Base-by-base conservation (phyloP, 2,329 filamentous ascomycete genomes). In the Reticulascus tulasneorum region DNA sequence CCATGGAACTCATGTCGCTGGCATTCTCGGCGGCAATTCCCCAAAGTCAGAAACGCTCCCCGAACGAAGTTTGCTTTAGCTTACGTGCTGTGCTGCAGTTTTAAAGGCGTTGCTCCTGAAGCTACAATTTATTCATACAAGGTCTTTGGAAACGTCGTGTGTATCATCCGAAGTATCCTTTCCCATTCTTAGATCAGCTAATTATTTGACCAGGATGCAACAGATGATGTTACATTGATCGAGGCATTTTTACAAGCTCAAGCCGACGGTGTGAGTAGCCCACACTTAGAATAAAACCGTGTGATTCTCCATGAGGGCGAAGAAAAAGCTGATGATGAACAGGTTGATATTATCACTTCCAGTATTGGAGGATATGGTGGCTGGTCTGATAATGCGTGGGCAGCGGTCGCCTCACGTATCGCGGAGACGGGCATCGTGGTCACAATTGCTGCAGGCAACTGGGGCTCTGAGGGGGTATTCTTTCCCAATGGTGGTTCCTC, bases 381-480 rank as follows among this genome's bases (percentile, higher is more conserved):
- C 20, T 59, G 48, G 46, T 41, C 54, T 0, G 48, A 53, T 16
- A 47, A 62, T 24, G 50, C 60, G 18, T 60, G 56, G 54, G 58
- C 62, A 22, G 53, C 56, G 12, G 58, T 64, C 8, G 55, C 60
- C 9, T 55, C 58, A 12, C 56, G 62, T 22, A 58, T 66, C 35
- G 62, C 59, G 15, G 57, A 64, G 13, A 52, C 56, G 10, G 63
- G 63, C 15, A 54, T 64, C 13, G 55, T 62, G 10, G 56, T 63
- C 26, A 60, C 59, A 4, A 56, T 66, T 23, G 54, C 62, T 2
- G 60, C 57, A 8, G 65, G 65, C 25, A 69, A 69, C 31, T 53
- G 66, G 22, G 72, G 73, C 18, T 53, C 54, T 16, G 50, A 54
- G 11, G 72, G 72, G 0, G 60, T 71, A 1, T 73, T 75, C 50